Evolutionary conservation across 2,329 filamentous ascomycete species (phyloP).

Genomic region (Aspergillus ruber): DNA sequence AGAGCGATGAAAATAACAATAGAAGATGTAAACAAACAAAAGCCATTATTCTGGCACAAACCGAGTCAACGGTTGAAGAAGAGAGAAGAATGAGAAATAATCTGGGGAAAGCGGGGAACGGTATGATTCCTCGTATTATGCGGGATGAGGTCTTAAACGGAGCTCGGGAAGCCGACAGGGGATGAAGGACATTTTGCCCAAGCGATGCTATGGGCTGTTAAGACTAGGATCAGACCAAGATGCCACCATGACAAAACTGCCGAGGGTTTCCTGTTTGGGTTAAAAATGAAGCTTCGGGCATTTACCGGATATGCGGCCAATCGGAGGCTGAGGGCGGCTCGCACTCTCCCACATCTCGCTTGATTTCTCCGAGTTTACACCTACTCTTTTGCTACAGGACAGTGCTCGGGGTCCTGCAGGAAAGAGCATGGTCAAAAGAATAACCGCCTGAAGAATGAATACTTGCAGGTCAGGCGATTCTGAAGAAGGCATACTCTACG

Average conservation of each 20-base stretch:
- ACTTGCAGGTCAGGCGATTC: no score
- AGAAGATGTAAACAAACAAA: background rate
- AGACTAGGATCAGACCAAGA: no score
- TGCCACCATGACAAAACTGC: no score
- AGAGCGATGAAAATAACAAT: background rate
- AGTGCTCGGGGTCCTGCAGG: no score
- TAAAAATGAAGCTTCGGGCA: constrained; percentile 14
- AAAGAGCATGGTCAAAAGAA: no score
- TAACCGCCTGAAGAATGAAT: no score
- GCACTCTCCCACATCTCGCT: background rate
- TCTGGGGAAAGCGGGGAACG: background rate
- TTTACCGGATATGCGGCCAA: constrained; percentile 24
- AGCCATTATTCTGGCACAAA: no score
- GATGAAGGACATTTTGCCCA: background rate
- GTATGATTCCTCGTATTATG: background rate
- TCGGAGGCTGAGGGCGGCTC: constrained; percentile 4
- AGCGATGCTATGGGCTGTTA: no score
- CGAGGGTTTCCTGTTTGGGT: background rate
- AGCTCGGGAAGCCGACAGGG: background rate
- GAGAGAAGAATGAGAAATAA: no score
- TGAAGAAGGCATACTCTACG: no score
- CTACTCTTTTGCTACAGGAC: background rate
- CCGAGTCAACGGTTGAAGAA: no score
- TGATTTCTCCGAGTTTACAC: background rate
- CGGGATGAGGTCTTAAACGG: background rate